phyloP scores from a whole-genome alignment of 73 alveolate genomes.

The Diophrys appendiculata region DNA sequence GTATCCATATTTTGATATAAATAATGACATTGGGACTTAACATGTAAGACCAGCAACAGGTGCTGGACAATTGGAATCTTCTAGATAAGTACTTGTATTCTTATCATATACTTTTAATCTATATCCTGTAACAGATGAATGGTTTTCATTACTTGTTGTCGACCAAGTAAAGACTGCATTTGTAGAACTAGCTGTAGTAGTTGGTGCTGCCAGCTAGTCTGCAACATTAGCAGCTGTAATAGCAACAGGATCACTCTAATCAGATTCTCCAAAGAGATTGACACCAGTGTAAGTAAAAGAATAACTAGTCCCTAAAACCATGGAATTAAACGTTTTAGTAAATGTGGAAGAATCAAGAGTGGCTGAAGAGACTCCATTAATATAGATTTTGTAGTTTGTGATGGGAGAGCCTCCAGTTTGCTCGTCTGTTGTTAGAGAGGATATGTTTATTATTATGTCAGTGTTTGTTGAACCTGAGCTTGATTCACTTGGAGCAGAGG shows the following conservation, averaged over 20 bases:
- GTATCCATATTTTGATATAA: neutral
- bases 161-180: neutral
- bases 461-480: no score
- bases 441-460: no score
- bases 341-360: neutral
- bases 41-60: neutral
- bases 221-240: constrained; percentile 45
- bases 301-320: constrained; percentile 19
- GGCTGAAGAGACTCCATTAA: constrained; percentile 20
- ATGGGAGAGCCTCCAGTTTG: constrained; percentile 47
- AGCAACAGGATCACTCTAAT: neutral
- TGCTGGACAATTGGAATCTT: neutral
- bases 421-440: constrained; percentile 12
- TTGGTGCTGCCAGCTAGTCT: constrained; percentile 14
- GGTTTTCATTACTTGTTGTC: neutral
- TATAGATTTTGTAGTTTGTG: constrained; percentile 25
- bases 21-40: neutral
- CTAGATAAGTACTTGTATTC: neutral
- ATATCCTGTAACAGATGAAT: neutral
- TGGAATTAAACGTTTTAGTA: neutral
- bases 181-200: neutral
- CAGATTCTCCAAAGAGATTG: constrained; percentile 35
- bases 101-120: neutral
- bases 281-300: constrained; percentile 20
- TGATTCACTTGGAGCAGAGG: no score